Base-by-base conservation (phyloP, 257 asterid species). In the Nicotiana obtusifolia region DNA sequence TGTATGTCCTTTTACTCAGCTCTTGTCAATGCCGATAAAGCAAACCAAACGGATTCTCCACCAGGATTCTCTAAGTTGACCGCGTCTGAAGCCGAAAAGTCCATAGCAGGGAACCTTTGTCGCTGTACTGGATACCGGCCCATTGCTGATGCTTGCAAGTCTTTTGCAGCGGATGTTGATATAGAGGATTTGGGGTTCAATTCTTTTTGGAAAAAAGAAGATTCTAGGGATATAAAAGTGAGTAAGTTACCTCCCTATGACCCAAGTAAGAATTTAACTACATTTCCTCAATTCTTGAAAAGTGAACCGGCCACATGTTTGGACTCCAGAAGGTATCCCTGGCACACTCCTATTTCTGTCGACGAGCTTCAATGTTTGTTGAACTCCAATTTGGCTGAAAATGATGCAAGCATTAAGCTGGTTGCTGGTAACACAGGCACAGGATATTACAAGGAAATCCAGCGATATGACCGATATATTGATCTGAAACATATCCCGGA, bases 41-140 rank as follows among this genome's bases (percentile, higher is more conserved):
- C 76, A 22, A 37, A 86, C n/a, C 65, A 81, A 44, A 81, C 89
- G 0, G 81, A 81, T n/a, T 84, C 89, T 66, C 78, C 86, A 0
- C 80, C 88, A 31, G 97, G 95, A 82, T 90, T 90, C 66, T 91
- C 95, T 20, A 91, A 88, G 88, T 82, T 92, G 81, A 90, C 91
- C 47, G 86, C 82, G 82, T 85, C 92, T 22, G 95, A 92, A 84
- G 93, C 93, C 14, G 95, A 92, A 89, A 91, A 44, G 82, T 90
- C 92, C 30, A 85, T 91, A 60, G 67, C 91, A 16, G 94, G 95
- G 81, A 92, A 92, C 80, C 89, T 92, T 14, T 92, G 97, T 84
- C 90, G 97, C 28, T 92, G 95, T 61, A 92, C 95, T 53, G 97
- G 97, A 56, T 92, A 92, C 85, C 91, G 95, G 20, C 94, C 95